These are phyloP conservation scores for Juglanconis oblonga DNA, from an alignment of 2,329 filamentous ascomycete genomes.

Conservation along the genomic window DNA sequence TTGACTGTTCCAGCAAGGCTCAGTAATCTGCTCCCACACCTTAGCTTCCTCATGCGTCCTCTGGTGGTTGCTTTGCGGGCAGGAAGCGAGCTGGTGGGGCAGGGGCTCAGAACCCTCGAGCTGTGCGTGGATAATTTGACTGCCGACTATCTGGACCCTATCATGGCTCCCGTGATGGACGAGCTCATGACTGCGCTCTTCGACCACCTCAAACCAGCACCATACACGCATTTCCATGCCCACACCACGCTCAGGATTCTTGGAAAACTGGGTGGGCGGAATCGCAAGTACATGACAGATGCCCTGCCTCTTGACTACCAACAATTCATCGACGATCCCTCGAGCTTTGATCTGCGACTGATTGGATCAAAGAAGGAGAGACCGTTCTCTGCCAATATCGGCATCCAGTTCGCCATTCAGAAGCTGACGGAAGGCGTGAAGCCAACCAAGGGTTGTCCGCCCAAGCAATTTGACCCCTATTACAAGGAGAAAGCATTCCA, in stretches of 20 bases:
- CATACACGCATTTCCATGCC: constrained; percentile 95
- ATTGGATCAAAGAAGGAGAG: constrained; percentile 87
- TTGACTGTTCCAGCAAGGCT: constrained; percentile 92
- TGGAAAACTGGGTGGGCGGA: constrained; percentile 91
- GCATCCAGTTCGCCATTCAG: constrained; percentile 82
- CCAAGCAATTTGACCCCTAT: constrained; percentile 69
- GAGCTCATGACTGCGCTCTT: constrained; percentile 97
- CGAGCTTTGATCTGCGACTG: constrained; percentile 84
- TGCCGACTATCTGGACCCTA: constrained; percentile 94
- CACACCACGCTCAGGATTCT: constrained; percentile 98
- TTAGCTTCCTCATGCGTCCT: constrained; percentile 95
- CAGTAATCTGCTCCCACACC: constrained; percentile 89
- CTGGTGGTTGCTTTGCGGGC: constrained; percentile 92
- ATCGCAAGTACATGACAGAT: constrained; percentile 91
- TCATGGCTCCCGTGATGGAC: constrained; percentile 98
- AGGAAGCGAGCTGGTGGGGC: constrained; percentile 89
- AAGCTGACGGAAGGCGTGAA: constrained; percentile 82
- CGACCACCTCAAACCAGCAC: constrained; percentile 89
- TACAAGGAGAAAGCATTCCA: constrained; percentile 94
- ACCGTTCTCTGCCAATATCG: constrained; percentile 81
- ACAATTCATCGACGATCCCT: constrained; percentile 79
- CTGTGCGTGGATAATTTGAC: constrained; percentile 98
- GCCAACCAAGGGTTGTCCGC: constrained; percentile 43
- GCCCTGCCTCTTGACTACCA: constrained; percentile 81
- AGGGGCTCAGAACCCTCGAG: constrained; percentile 88